Evolutionary conservation across 2,329 filamentous ascomycete species (phyloP), one percentile per base, ranked within the genome.

Genomic region (Bipolaris victoriae): DNA sequence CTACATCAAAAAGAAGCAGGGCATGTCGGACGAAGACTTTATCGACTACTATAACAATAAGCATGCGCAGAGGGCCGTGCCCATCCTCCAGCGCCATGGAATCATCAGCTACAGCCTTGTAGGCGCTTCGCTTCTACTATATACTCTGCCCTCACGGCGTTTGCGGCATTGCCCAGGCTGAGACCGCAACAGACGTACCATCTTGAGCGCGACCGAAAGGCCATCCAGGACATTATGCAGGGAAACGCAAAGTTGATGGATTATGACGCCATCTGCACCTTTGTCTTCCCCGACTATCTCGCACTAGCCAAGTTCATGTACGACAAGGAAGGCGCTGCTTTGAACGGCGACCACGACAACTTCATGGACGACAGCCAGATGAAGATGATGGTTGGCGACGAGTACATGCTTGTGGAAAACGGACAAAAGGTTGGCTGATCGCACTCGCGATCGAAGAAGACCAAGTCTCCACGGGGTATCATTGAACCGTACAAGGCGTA

Each of bases 261-360:
- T 49, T 81, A 79, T 64, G 79, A 81, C 60, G 79, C 79, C 47
- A 80, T 81, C 33, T 81, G 79, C 69, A 80, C 78, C 10, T 81
- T 81, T 64, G 78, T 80, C 52, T 81, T 81, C 59, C 75, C 74
- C 47, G 78, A 80, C 62, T 81, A 80, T 56, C 71, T 76, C 51
- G 72, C 75, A n/a, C 75, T 80, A 50, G 79, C 79, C 26, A 76
- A 72, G 61, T 81, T 81, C 67, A 70, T 81, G 69, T 81, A 78
- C 64, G 77, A 81, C 65, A 77, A 78, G 43, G 78, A 77, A 2
- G 75, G 73, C 22, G 79, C 79, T n/a, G 78, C 74, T 10, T 57
- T 77, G 37, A 73, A 69, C 31, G 55, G 57, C 7, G 73, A 77
- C 51, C 74, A 77, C 41, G 71, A 71, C 36, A 76, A 76, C 57